Base-by-base conservation (phyloP, 495 filamentous ascomycete genomes). In the Aspergillus kassunensis region DNA sequence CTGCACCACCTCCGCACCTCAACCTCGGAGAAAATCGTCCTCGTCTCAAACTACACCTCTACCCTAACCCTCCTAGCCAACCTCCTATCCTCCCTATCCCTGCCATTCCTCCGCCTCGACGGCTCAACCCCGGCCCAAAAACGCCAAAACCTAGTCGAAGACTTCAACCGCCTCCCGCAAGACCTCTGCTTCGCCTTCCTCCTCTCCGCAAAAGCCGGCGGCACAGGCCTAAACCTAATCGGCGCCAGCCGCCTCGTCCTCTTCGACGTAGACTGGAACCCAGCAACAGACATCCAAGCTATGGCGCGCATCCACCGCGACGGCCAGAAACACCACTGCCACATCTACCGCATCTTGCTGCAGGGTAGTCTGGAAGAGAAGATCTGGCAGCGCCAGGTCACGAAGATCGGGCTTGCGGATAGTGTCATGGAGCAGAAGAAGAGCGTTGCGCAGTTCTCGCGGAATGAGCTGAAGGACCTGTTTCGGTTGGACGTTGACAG, bases 201-300 rank as follows among this genome's bases (percentile, higher is more conserved):
- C 1, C 78, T 92, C 2, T 91, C 88, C 7, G 88, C 88, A 10
- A 90, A 90, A 65, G 79, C 85, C 34, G 88, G 88, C 11, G 88
- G 88, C 6, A 78, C 80, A 15, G 88, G 88, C 3, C 75, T 92
- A 36, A 92, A 92, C 62, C 78, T 92, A 3, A 85, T 89, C 51
- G 88, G 88, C 18, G 88, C 88, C 4, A 87, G 83, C 18, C 76
- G 88, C 10, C 78, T 92, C 0, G 72, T 91, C 7, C 79, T 92
- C 2, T 91, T 90, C 59, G 88, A 92, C 56, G 78, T 88, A 6
- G 88, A 91, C 66, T 92, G 88, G 88, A 92, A 92, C 57, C 88
- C 88, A 1, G 83, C 85, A 7, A 90, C 85, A 2, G 88, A 92
- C 57, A 71, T 85, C 16, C 88, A 92, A 62, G 88, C 88, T n/a